Evolutionary conservation across 2,329 filamentous ascomycete species (phyloP), one percentile per base, ranked within the genome.

Genomic region (Trichoderma koningii): DNA sequence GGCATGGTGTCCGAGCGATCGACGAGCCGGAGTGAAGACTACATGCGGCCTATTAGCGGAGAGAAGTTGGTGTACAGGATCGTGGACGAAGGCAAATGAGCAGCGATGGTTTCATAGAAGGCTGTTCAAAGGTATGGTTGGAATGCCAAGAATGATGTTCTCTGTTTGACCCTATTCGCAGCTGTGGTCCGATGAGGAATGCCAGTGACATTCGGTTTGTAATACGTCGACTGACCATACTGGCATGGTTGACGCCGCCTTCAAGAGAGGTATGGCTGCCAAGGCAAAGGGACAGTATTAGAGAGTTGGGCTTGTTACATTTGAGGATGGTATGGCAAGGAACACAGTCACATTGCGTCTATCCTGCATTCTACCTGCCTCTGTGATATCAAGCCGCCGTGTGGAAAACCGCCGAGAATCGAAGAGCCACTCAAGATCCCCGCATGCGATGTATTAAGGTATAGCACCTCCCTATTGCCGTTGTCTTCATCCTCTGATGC

Each of bases 1-100:
- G 66, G 67, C 0, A 45, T 52, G 1, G 73, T 78, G 7, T 59
- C 55, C 7, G 26, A 66, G 57, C 41, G 68, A 68, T 1, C 69
- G 67, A 10, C 52, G 57, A n/a, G 61, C 21, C 2, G 48, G 2
- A 17, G 17, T 1, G 72, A 77, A 56, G 70, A 71, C 0, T 74
- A 73, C 57, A 79, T 80, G 76, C 71, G 68, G 1, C 76, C 78
- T 0, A 70, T 81, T 0, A 78, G 77, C 62, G 77, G 71, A 0
- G 78, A 81, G 69, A 81, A 80, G 69, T 56, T 79, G 10, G 73
- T 76, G 0, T 76, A 76, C 41, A 57, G 23, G 19, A 23, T 70
- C 19, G 17, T 2, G 21, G 44, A 17, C 19, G 51, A 50, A n/a
- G 44, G 12, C 23, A 23, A 38, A 55, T 53, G 30, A 55, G 50